These are phyloP conservation scores for Bruguiera sexangula DNA, from an alignment of 345 rosid species.

Conservation along the genomic window DNA sequence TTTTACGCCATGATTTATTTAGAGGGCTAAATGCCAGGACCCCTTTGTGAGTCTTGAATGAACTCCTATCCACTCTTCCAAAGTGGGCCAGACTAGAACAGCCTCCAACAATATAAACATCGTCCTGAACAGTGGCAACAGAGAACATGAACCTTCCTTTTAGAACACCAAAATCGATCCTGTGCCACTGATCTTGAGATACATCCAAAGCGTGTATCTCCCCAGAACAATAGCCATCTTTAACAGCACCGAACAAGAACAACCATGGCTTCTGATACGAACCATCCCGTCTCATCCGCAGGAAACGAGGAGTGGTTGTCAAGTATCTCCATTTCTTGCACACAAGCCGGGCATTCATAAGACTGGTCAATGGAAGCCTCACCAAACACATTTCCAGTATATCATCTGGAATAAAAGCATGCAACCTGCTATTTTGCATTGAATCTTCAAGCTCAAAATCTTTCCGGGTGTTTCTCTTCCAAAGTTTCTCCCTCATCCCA, in stretches of 20 bases:
- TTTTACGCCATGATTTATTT: slow-evolving; percentile 77
- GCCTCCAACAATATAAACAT: slow-evolving; percentile 80
- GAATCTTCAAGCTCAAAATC: slow-evolving; percentile 42
- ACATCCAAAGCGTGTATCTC: slow-evolving; percentile 79
- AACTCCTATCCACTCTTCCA: slow-evolving; percentile 73
- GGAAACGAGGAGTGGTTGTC: slow-evolving; percentile 64
- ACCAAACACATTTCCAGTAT: slow-evolving; percentile 87
- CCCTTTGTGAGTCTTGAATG: slow-evolving; percentile 81
- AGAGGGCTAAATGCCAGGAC: slow-evolving; percentile 71
- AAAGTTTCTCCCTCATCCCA: slow-evolving; percentile 76
- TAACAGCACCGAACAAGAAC: slow-evolving; percentile 80
- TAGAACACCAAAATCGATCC: slow-evolving; percentile 56
- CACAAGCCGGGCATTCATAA: slow-evolving; percentile 86
- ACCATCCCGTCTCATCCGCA: slow-evolving; percentile 71
- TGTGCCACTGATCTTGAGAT: slow-evolving; percentile 74
- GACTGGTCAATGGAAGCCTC: slow-evolving; percentile 75
- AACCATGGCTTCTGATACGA: slow-evolving; percentile 77
- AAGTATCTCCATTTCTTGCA: slow-evolving; percentile 90
- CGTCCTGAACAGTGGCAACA: slow-evolving; percentile 66
- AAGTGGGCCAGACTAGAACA: slow-evolving; percentile 64
- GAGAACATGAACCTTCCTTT: slow-evolving; percentile 89
- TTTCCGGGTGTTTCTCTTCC: slow-evolving; percentile 66
- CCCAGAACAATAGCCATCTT: slow-evolving; percentile 76
- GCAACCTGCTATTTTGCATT: slow-evolving; percentile 45
- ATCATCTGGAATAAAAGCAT: slow-evolving; percentile 80